phyloP scores from a whole-genome alignment of 2,329 filamentous ascomycete genomes.

The Exophiala lecanii-corni region DNA sequence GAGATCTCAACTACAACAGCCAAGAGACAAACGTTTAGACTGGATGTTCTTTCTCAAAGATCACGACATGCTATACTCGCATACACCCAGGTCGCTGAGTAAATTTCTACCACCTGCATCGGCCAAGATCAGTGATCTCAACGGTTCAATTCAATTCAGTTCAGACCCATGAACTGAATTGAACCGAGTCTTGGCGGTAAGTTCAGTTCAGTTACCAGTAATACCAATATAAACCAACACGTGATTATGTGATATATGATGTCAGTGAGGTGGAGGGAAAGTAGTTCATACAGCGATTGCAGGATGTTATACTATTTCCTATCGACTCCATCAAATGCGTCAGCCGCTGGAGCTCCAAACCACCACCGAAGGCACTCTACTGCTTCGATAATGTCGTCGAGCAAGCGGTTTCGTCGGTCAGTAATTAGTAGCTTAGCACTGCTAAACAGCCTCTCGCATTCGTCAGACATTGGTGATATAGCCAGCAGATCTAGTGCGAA shows the following conservation, averaged over 20 bases:
- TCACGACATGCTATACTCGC: neutral
- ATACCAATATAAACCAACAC: slow-evolving; percentile 1
- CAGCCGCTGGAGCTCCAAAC: neutral
- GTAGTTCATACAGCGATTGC: slow-evolving; percentile 1
- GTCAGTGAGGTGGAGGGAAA: neutral
- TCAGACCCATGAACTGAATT: slow-evolving; percentile 1
- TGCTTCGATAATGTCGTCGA: slow-evolving; percentile 1
- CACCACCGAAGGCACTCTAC: neutral
- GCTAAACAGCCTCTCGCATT: neutral
- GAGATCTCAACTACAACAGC: neutral
- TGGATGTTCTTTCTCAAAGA: slow-evolving; percentile 8
- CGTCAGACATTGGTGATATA: slow-evolving; percentile 1
- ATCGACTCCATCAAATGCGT: slow-evolving; percentile 1
- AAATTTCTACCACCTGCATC: neutral
- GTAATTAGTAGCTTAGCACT: neutral
- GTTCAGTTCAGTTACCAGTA: slow-evolving; percentile 1
- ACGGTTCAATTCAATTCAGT: slow-evolving; percentile 1
- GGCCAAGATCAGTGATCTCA: slow-evolving; percentile 1
- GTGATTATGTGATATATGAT: slow-evolving; percentile 1
- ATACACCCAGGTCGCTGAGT: neutral
- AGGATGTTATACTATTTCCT: slow-evolving; percentile 1
- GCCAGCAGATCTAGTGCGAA: neutral
- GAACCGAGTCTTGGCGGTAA: neutral
- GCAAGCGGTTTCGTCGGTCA: neutral
- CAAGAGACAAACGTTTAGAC: neutral